Evolutionary conservation across 345 rosid genomes (phyloP).

Genomic region (Populus nigra): DNA sequence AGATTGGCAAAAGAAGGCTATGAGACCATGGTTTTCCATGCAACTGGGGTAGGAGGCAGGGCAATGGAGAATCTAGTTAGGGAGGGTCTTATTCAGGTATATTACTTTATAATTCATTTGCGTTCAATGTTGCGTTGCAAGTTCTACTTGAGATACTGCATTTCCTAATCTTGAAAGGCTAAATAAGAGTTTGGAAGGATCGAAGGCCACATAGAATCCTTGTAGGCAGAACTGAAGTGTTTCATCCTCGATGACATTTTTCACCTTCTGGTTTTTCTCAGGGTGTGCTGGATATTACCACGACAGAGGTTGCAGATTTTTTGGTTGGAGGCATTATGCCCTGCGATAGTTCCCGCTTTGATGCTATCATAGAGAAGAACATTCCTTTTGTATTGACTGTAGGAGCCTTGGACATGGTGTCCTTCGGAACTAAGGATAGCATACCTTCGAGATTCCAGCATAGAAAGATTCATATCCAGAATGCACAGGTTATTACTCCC

Average conservation of each 20-base stretch:
- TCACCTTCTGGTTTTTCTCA: slow-evolving; percentile 19
- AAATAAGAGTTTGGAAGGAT: too few species aligned
- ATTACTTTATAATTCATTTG: not conserved
- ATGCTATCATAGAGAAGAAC: slow-evolving; percentile 66
- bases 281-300: slow-evolving; percentile 87
- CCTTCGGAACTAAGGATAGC: slow-evolving; percentile 75
- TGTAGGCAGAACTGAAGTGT: too few species aligned
- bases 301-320: slow-evolving; percentile 93
- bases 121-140: not conserved
- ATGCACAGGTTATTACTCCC: slow-evolving; percentile 55
- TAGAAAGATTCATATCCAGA: slow-evolving; percentile 76
- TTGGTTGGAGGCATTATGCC: slow-evolving; percentile 92
- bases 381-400: slow-evolving; percentile 82
- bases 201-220: too few species aligned
- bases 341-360: slow-evolving; percentile 81
- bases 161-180: too few species aligned
- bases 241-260: not conserved
- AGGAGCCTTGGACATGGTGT: slow-evolving; percentile 94
- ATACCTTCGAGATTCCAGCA: slow-evolving; percentile 63
- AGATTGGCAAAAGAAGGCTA: slow-evolving; percentile 60
- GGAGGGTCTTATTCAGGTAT: slow-evolving; percentile 81
- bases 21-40: slow-evolving; percentile 88
- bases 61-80: slow-evolving; percentile 85
- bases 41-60: slow-evolving; percentile 91
- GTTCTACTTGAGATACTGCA: too few species aligned